A percentile compares a stretch with the other conserved stretches of the same genome.
These are phyloP conservation scores for Podospora fimiseda DNA, from an alignment of 495 filamentous ascomycete species.

Conservation along the genomic window DNA sequence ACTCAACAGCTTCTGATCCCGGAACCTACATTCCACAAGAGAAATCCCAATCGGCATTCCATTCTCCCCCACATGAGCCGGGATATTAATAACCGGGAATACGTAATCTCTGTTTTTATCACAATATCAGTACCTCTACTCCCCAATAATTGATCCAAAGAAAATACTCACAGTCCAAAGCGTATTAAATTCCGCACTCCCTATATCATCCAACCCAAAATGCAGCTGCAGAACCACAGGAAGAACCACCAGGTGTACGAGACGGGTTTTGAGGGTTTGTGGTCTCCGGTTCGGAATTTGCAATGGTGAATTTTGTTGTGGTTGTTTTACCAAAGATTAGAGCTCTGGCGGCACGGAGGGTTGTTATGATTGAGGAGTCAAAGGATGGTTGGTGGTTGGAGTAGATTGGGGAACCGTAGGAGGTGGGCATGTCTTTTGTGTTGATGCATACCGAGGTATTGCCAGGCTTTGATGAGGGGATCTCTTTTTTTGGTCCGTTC, in stretches of 20 bases:
- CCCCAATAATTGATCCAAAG: too few relatives aligned
- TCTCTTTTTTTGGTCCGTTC: slow-evolving; percentile 44
- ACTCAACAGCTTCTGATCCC: too few relatives aligned
- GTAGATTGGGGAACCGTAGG: slow-evolving; percentile 46
- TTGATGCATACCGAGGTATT: slow-evolving; percentile 44
- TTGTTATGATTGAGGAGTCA: slow-evolving; percentile 39
- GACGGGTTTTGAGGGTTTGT: slow-evolving; percentile 40
- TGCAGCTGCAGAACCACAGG: slow-evolving; percentile 48
- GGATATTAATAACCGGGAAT: too few relatives aligned
- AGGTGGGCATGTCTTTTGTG: slow-evolving; percentile 53
- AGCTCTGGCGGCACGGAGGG: slow-evolving; percentile 41
- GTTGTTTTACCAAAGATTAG: slow-evolving; percentile 48
- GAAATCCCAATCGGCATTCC: too few relatives aligned
- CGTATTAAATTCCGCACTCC: too few relatives aligned
- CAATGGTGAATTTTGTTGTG: slow-evolving; percentile 48
- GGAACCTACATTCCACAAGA: too few relatives aligned
- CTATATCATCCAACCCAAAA: too few relatives aligned
- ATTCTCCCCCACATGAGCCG: too few relatives aligned
- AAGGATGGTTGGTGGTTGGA: slow-evolving; percentile 27
- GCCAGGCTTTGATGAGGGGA: slow-evolving; percentile 47
- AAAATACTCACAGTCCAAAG: too few relatives aligned
- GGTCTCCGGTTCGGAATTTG: slow-evolving; percentile 28
- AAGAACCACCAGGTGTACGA: slow-evolving; percentile 47
- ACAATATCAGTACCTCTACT: too few relatives aligned
- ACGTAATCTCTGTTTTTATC: too few relatives aligned